A percentile compares a stretch with the other conserved stretches of the same genome.
Evolutionary conservation across 148 eudicot species (phyloP).

Genomic region (Fagopyrum homotropicum): DNA sequence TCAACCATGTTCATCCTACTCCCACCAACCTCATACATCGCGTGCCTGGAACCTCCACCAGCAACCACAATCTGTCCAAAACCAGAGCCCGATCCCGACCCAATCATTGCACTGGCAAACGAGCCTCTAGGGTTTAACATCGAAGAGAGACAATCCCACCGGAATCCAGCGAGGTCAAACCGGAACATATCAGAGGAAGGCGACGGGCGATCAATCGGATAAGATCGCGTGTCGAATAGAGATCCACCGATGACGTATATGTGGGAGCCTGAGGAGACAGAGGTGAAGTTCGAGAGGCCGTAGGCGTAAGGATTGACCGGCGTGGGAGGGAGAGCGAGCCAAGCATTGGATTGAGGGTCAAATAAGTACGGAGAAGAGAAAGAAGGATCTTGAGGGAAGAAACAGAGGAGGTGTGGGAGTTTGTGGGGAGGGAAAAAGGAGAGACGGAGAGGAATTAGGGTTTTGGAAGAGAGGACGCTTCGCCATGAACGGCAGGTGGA

Average conservation of each 20-base stretch:
- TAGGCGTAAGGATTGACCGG: conserved; percentile 83
- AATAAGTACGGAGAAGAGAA: conserved; percentile 56
- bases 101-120: conserved; percentile 56
- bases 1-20: conserved; percentile 69
- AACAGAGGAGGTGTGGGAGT: conserved; percentile 51
- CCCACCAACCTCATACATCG: conserved; percentile 83
- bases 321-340: conserved; percentile 71
- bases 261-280: conserved; percentile 38
- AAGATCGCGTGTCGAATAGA: conserved; percentile 72
- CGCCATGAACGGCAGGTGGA: conserved; percentile 70
- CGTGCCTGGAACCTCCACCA: conserved; percentile 87
- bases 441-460: conserved; percentile 43
- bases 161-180: conserved; percentile 31
- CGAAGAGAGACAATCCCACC: conserved; percentile 40
- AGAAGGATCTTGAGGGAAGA: conserved; percentile 78
- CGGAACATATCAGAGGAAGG: conserved; percentile 40
- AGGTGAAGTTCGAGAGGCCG: conserved; percentile 57
- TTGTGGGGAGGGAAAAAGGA: conserved; percentile 12
- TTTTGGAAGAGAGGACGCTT: conserved; percentile 47
- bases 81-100: conserved; percentile 9
- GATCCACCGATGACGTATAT: conserved; percentile 79
- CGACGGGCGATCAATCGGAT: conserved; percentile 66
- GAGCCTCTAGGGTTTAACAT: conserved; percentile 85
- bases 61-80: conserved; percentile 59
- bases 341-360: conserved; percentile 51